Conservation (phyloP, 2,329 filamentous ascomycete genomes). For the Lojkania enalia region DNA sequence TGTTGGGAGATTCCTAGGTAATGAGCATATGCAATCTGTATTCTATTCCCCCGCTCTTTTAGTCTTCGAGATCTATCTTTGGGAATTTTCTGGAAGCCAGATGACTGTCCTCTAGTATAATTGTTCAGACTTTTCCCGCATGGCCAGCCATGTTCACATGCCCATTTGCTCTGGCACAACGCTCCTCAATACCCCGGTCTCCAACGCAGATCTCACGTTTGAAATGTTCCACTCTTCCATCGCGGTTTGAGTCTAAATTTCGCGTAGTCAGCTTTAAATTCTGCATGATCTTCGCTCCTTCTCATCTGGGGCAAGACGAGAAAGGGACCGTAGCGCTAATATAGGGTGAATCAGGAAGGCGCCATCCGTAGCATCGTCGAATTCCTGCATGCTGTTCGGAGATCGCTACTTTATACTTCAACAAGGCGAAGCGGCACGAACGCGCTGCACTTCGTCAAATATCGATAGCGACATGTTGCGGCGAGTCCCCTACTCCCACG, state of each 20-base stretch:
- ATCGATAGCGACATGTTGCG: background rate
- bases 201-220: constrained; percentile 67
- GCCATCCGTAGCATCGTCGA: background rate
- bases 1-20: too few species aligned
- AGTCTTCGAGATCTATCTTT: too few species aligned
- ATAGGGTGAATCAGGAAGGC: constrained; percentile 1
- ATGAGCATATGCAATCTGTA: too few species aligned
- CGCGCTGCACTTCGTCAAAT: background rate
- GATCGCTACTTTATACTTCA: background rate
- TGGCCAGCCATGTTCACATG: background rate
- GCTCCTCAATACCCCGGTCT: constrained; percentile 64
- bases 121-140: too few species aligned
- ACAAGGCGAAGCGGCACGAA: too few species aligned
- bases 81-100: too few species aligned
- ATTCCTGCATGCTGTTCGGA: background rate
- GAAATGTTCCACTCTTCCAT: constrained; percentile 77
- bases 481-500: too few species aligned
- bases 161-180: constrained; percentile 71
- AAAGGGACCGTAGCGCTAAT: background rate
- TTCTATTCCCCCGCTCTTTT: too few species aligned
- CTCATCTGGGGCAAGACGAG: constrained; percentile 12
- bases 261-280: constrained; percentile 13
- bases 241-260: constrained; percentile 53
- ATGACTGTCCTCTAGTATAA: too few species aligned
- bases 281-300: constrained; percentile 12